Evolutionary conservation across 2,329 filamentous ascomycete genomes (phyloP), one percentile per base, ranked within the genome.

Genomic region (Botrytis byssoidea): DNA sequence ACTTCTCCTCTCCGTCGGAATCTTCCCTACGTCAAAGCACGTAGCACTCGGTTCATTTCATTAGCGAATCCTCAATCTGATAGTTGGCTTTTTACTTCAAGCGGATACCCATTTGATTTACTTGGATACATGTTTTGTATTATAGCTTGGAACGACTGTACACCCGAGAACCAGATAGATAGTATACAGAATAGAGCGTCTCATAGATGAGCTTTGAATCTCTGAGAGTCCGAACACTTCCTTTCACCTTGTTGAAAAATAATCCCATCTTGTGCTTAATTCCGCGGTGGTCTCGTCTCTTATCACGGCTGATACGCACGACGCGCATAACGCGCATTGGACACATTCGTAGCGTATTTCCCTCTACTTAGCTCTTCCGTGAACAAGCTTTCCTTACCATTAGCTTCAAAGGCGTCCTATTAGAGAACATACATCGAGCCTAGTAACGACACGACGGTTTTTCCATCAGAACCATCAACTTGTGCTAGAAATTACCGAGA

Each of bases 61-160:
- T 42, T 64, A n/a, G 60, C 60, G 29, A 18, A 29, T 29, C 18
- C 37, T 44, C 25, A n/a, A 40, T n/a, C 60, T 40, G 16, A 64
- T n/a, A 42, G n/a, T 64, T 64, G n/a, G 37, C 37, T 64, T 64
- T 29, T 64, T 64, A 64, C 37, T 44, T 64, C 61, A 29, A 64
- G 61, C 61, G 37, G 16, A 44, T 64, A 64, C 61, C 61, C 61
- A 64, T 64, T 64, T 64, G 37, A 44, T 29, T 64, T 64, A 5
- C 3, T 10, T 42, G 37, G 25, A 18, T 10, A 22, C 8, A 10
- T 22, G 12, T 37, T 42, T 42, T 64, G 37, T 44, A 44, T 12
- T 12, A 22, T 44, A 64, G 37, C 18, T 42, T 40, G 7, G 40
- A 25, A 64, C 12, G 61, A 29, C 3, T 18, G 14, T 64, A 10